These are phyloP conservation scores for Yamadazyma conglobata DNA, from an alignment of 1,139 yeast genomes.

Conservation along the genomic window DNA sequence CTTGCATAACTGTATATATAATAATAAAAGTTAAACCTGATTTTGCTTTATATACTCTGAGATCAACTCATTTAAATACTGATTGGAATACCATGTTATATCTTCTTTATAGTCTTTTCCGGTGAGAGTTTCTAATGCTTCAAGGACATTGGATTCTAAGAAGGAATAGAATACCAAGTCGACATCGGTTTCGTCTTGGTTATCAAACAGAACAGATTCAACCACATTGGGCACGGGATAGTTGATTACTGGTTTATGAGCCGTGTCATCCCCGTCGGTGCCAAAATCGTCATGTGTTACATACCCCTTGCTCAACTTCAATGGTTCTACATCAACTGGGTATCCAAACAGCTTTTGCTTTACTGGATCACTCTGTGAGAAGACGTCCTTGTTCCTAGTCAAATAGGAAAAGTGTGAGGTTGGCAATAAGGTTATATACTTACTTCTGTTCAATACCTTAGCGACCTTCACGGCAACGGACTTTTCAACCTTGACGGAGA, in stretches of 20 bases:
- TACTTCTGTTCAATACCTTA: conserved; percentile 46
- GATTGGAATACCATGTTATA: conserved; percentile 29
- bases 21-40: conserved; percentile 9
- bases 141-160: conserved; percentile 56
- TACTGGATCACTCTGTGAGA: no score
- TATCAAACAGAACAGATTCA: conserved; percentile 33
- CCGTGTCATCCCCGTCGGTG: conserved; percentile 82
- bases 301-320: conserved; percentile 53
- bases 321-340: conserved; percentile 1
- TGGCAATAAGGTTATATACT: conserved; percentile 38
- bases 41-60: conserved; percentile 23
- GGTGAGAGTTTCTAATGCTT: conserved; percentile 48
- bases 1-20: neutral
- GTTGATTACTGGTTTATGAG: conserved; percentile 59
- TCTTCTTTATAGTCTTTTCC: conserved; percentile 15
- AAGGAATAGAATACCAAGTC: conserved; percentile 81
- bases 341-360: neutral
- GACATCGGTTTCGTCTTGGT: conserved; percentile 29
- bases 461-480: conserved; percentile 47
- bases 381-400: conserved; percentile 3
- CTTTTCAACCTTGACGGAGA: conserved; percentile 51
- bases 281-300: conserved; percentile 84
- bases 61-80: conserved; percentile 33
- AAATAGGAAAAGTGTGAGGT: conserved; percentile 21
- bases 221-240: conserved; percentile 76